Percentiles rank a stretch among this genome's conserved stretches.
phyloP scores from a whole-genome alignment of 148 eudicot species.

The Spergularia marina region DNA sequence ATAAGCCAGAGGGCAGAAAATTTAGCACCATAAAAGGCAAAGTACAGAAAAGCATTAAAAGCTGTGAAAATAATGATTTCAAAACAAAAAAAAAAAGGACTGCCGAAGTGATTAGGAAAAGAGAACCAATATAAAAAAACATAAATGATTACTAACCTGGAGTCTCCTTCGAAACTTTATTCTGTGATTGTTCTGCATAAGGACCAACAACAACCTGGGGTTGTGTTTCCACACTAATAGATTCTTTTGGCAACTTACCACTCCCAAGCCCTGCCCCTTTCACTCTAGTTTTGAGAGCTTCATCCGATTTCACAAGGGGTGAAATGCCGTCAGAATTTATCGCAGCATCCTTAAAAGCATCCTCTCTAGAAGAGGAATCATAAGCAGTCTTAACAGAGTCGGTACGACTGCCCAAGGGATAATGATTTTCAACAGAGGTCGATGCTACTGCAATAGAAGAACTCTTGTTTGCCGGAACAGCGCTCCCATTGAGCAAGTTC shows the following conservation, averaged over 20 bases:
- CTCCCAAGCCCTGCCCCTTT: slow-evolving; percentile 31
- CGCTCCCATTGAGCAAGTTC: slow-evolving; percentile 21
- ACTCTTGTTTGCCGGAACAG: slow-evolving; percentile 28
- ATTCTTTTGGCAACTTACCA: slow-evolving; percentile 21
- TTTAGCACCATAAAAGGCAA: not conserved
- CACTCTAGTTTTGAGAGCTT: slow-evolving; percentile 29
- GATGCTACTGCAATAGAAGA: slow-evolving; percentile 32
- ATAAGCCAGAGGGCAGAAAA: not conserved
- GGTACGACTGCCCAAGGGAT: not conserved
- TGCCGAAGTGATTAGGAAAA: not conserved
- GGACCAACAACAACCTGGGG: slow-evolving; percentile 20
- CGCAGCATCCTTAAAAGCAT: slow-evolving; percentile 17
- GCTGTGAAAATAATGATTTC: not conserved
- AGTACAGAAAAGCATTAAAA: not conserved
- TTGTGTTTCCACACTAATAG: slow-evolving; percentile 19
- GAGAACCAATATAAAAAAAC: not conserved
- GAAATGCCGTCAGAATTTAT: slow-evolving; percentile 7
- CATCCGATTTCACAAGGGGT: slow-evolving; percentile 17
- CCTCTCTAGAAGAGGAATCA: slow-evolving; percentile 19
- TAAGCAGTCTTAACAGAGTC: slow-evolving; percentile 25
- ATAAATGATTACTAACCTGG: slow-evolving; percentile 39
- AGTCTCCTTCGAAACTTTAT: slow-evolving; percentile 46
- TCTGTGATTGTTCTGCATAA: slow-evolving; percentile 26
- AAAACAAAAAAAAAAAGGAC: not conserved
- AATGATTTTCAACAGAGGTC: slow-evolving; percentile 31